Conservation (phyloP, 371 early-diverging fungal species). For the Mortierella sp. region DNA sequence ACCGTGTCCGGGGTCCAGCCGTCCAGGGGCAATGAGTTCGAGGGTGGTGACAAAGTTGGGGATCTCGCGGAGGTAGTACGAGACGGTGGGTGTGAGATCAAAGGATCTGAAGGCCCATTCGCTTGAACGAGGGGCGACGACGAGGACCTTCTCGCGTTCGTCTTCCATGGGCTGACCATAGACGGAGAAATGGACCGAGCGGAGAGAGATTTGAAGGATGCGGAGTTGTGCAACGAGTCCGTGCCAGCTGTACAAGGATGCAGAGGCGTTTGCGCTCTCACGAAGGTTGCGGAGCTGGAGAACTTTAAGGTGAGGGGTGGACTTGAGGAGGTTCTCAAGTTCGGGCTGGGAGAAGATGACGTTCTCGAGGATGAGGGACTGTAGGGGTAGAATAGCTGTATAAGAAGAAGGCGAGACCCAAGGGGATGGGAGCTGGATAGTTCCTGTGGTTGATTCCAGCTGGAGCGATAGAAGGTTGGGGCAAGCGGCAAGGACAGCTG, state of each 20-base stretch:
- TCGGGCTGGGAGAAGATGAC: neutral
- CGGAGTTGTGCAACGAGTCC: neutral
- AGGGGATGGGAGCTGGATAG: neutral
- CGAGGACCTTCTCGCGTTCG: neutral
- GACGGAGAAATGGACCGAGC: neutral
- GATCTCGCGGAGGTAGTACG: neutral
- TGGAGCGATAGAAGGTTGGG: neutral
- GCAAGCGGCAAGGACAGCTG: neutral
- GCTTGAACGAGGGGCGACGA: neutral
- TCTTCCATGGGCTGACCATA: neutral
- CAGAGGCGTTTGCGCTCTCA: neutral
- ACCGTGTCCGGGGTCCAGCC: neutral
- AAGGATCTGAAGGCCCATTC: neutral
- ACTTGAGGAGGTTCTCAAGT: neutral
- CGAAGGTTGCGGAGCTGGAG: constrained; percentile 9
- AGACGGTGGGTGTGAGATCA: neutral
- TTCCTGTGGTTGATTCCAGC: neutral
- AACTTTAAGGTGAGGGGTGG: neutral
- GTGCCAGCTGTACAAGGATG: neutral
- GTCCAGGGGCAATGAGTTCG: neutral
- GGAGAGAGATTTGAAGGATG: neutral
- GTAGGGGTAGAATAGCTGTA: neutral
- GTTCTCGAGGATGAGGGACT: neutral
- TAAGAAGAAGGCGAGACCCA: neutral
- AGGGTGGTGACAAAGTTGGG: neutral